These are phyloP conservation scores for Rossbeevera mucosa DNA, from an alignment of 768 basidiomycete genomes.

Conservation along the genomic window DNA sequence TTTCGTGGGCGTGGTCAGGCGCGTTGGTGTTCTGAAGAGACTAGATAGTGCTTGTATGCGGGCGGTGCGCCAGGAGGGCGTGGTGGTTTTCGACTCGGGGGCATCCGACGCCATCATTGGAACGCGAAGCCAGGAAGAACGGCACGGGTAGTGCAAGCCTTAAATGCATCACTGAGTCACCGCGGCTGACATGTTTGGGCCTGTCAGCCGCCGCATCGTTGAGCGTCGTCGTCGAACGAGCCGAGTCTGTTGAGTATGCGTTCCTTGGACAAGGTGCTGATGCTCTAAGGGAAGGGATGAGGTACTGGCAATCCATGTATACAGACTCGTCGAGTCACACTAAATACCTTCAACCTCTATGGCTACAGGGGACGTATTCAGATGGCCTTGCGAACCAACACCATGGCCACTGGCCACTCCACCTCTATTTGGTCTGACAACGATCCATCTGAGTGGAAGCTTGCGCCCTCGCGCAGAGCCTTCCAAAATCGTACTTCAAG, in stretches of 20 bases:
- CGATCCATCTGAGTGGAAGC: constrained; percentile 18
- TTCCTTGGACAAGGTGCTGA: not conserved
- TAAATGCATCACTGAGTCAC: not conserved
- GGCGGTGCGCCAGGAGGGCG: constrained; percentile 6
- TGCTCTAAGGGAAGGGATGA: not conserved
- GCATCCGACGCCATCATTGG: constrained; percentile 9
- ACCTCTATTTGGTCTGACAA: constrained; percentile 31
- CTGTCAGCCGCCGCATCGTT: constrained; percentile 8
- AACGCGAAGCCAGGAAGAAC: not conserved
- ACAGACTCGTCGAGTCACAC: too few relatives aligned
- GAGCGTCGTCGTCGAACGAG: not conserved
- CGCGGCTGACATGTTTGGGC: constrained; percentile 6
- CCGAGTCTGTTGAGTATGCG: too few relatives aligned
- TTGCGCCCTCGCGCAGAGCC: constrained; percentile 41
- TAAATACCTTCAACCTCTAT: too few relatives aligned
- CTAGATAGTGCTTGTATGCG: constrained; percentile 14
- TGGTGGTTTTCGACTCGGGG: not conserved
- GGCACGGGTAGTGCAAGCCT: not conserved
- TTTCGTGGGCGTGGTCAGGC: constrained; percentile 21
- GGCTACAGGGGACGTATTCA: not conserved
- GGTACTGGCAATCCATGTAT: not conserved
- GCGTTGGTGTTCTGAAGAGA: constrained; percentile 24
- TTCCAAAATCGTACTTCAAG: constrained; percentile 64
- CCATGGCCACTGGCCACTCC: constrained; percentile 38
- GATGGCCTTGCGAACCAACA: constrained; percentile 10